phyloP scores from a whole-genome alignment of 352 stramenopile genomes.

The Pythium periplocum region DNA sequence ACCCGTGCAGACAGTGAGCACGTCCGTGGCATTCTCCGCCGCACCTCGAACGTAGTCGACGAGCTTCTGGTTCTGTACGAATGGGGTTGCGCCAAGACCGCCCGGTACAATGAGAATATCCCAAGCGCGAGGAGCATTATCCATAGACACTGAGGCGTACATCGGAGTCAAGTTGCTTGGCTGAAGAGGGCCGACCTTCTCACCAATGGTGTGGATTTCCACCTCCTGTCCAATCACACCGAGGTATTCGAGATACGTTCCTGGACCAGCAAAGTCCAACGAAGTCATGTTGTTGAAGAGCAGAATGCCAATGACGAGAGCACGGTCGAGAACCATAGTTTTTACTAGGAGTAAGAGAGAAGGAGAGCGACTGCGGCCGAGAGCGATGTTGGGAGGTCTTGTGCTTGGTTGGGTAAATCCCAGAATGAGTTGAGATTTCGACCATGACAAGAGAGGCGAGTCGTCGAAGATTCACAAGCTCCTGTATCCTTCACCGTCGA shows the following conservation, averaged over 20 bases:
- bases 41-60: slow-evolving; percentile 29
- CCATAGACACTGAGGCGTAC: slow-evolving; percentile 28
- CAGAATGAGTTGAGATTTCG: no score
- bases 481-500: no score
- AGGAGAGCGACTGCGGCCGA: background rate
- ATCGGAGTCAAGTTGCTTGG: slow-evolving; percentile 33
- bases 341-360: background rate
- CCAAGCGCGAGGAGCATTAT: slow-evolving; percentile 18
- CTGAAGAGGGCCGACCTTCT: slow-evolving; percentile 26
- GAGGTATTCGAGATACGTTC: slow-evolving; percentile 54
- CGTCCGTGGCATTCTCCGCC: slow-evolving; percentile 24
- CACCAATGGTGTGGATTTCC: slow-evolving; percentile 47
- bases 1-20: slow-evolving; percentile 57
- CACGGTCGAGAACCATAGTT: background rate
- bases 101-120: slow-evolving; percentile 46
- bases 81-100: slow-evolving; percentile 18
- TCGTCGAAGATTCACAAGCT: no score
- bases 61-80: slow-evolving; percentile 34
- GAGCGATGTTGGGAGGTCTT: no score
- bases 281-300: slow-evolving; percentile 54
- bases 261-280: slow-evolving; percentile 55
- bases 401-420: background rate
- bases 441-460: no score
- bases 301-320: slow-evolving; percentile 45
- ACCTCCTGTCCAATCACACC: slow-evolving; percentile 32